Evolutionary conservation across 148 eudicot genomes (phyloP).

Genomic region (Bassia scoparia): DNA sequence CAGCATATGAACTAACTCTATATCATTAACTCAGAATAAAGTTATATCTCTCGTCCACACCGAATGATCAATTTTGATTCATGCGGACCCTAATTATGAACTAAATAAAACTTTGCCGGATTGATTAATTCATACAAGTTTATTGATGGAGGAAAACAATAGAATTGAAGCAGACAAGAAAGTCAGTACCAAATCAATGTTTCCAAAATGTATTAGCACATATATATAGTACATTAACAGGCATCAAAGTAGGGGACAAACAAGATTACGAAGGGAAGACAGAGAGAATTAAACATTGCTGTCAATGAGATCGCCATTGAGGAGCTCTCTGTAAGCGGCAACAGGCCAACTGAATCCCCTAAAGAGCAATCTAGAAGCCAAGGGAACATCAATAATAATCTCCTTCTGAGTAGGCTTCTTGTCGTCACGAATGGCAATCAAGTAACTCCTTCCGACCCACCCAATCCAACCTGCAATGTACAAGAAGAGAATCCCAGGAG

Average conservation of each 20-base stretch:
- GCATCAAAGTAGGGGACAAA: neutral
- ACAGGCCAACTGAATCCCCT: constrained; percentile 96
- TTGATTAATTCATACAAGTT: too few relatives aligned
- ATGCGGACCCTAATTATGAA: too few relatives aligned
- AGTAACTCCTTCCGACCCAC: constrained; percentile 94
- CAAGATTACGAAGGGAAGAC: neutral
- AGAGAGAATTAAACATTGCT: neutral
- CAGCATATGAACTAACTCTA: too few relatives aligned
- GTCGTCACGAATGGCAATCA: constrained; percentile 87
- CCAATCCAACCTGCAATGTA: constrained; percentile 99
- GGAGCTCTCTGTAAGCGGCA: constrained; percentile 86
- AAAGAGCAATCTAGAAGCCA: constrained; percentile 63
- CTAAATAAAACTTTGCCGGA: too few relatives aligned
- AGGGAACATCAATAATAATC: constrained; percentile 91
- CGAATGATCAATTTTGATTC: too few relatives aligned
- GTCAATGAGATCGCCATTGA: constrained; percentile 79
- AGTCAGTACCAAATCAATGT: neutral
- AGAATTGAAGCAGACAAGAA: neutral
- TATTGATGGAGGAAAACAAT: too few relatives aligned
- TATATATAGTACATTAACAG: constrained; percentile 5
- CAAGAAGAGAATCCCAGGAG: constrained; percentile 77
- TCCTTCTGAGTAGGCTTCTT: constrained; percentile 92
- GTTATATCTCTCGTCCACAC: too few relatives aligned
- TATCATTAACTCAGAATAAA: too few relatives aligned
- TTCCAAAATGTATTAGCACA: neutral